Evolutionary conservation across 495 filamentous ascomycete species (phyloP), one percentile per base, ranked within the genome.

Genomic region (Bacidia rubella): DNA sequence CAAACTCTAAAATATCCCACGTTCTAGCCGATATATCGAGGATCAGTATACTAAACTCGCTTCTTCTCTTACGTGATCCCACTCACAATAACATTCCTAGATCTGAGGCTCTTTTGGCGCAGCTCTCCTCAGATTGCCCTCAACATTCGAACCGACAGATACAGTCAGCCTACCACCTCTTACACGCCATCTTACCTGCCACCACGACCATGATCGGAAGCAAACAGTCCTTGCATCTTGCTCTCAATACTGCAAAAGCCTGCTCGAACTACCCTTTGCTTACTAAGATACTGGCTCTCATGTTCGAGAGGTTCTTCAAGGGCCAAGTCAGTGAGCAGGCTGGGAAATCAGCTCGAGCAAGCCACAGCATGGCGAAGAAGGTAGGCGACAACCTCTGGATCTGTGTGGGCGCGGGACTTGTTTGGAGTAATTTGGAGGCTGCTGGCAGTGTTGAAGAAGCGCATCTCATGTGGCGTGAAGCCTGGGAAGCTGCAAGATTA

Each of bases 301-400:
- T 97, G 87, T 82, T 83, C 58, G 77, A 71, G 63, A 77, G 80
- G 43, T 88, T 97, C 64, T 97, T 96, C 69, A 74, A 78, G 23
- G 84, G 83, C 26, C 84, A 90, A 11, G 78, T 95, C 2, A 87
- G 86, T 32, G 87, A 88, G 52, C 90, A 97, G 67, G 85, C 90
- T 1, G 80, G 93, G 57, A 96, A 95, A 70, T 85, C 83, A 55
- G 86, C 85, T 0, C 74, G 77, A 41, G 88, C 89, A 0, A 85
- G 78, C 25, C 71, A 79, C 49, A 77, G 74, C 12, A 80, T 90
- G 71, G 87, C 89, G 3, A 79, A 77, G 61, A 83, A 80, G 62
- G 80, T 80, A 46, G 78, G 81, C 23, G 87, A 90, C 64, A 69
- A 73, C 1, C 65, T 99, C 20, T 99, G 92, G 92, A 82, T 74